Evolutionary conservation across 2,329 filamentous ascomycete genomes (phyloP), one percentile per base, ranked within the genome.

Genomic region (Fusarium citri): DNA sequence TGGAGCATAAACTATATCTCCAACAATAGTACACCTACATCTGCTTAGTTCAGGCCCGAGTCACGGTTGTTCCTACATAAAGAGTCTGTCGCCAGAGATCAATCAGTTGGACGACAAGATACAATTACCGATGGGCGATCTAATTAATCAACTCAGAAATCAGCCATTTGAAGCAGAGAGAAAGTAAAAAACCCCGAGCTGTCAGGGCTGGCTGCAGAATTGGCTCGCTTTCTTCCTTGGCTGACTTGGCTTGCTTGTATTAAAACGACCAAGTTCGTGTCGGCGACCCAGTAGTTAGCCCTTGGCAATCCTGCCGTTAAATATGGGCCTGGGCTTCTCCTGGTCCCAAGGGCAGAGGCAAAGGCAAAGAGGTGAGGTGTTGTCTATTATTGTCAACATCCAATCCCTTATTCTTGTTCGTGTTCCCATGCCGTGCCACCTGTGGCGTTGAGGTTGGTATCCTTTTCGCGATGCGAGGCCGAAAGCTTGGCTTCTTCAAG

Each of bases 301-400:
- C 70, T 70, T 73, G 68, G 49, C 61, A 74, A 68, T 69, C 57
- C 69, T 64, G 55, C 58, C 54, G 54, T 54, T 50, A 63, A 47
- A 59, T 49, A 43, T 42, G 61, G 57, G 43, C 42, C 60, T 56
- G n/a, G 23, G 16, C 55, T 61, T 48, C 48, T 46, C 41, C 53
- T 46, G 22, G 16, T 37, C n/a, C 34, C 34, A 37, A 37, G 34
- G 18, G 16, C 9, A 37, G 34, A 37, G 28, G 12, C 28, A 30
- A 30, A n/a, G n/a, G n/a, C n/a, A n/a, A 30, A 37, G 34, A 37
- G 16, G 31, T 51, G 55, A 57, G 42, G 40, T 61, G 34, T 41
- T 55, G 60, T 59, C 66, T 26, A 60, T 74, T 64, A 67, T 65
- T 74, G 72, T 68, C 65, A 62, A 65, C 54, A 59, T 68, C 58